Base-by-base conservation (phyloP, 2,329 filamentous ascomycete genomes). In the Trichoderma brevicompactum region DNA sequence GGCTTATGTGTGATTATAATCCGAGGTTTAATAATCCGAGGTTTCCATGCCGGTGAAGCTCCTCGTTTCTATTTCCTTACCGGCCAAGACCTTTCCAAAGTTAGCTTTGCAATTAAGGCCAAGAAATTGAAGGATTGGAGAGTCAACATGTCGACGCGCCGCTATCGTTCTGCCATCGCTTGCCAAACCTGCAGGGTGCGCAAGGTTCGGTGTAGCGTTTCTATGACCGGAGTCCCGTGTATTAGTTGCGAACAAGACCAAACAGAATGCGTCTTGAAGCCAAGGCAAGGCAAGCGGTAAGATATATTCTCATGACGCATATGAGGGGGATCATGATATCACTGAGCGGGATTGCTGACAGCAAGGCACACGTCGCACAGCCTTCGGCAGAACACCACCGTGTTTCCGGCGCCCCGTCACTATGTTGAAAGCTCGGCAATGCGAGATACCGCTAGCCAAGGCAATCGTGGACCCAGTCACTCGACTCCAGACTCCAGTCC, bases 231-330 rank as follows among this genome's bases (percentile, higher is more conserved):
- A 13, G 60, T 63, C 13, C 60, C 60, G 32, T 63, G 60, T 46
- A 63, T 63, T 54, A 63, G 60, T 17, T 63, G 60, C 19, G 60
- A 63, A n/a, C 60, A 63, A 17, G 60, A 63, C 23, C 60, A 63
- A 32, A 63, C 60, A 17, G 60, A 63, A 43, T 63, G 60, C 49
- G 28, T 63, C 17, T 44, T 63, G 10, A 63, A 63, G 60, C 60
- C 60, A n/a, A 46, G 60, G 38, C 60, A 63, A 23, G 60, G 60
- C 49, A 63, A 63, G 54, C 40, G 60, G 60, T 63, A 54, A 63
- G 60, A 13, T 28, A 41, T 7, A 46, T 9, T 5, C 3, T n/a
- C 36, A 28, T 52, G 13, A 48, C n/a, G 8, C 17, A 48, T 46
- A 48, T 46, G 19, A 23, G 9, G 38, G 7, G 38, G 17, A 4